A percentile compares a stretch with the other conserved stretches of the same genome.
phyloP scores from a whole-genome alignment of 2,329 filamentous ascomycete genomes.

The Aspergillus eucalypticola region DNA sequence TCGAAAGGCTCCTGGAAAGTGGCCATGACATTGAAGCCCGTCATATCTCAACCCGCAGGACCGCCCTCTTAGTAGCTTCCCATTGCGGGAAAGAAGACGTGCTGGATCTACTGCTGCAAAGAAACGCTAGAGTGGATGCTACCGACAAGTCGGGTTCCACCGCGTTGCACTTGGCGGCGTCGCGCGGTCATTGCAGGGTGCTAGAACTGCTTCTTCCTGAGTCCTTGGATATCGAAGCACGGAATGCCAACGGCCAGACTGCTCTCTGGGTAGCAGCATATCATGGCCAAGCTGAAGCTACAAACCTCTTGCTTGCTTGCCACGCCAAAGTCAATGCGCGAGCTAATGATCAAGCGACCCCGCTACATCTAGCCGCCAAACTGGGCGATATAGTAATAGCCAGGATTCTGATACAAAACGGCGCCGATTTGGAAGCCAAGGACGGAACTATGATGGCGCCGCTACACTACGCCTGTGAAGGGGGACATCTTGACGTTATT shows the following conservation, averaged over 20 bases:
- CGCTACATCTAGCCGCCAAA: conserved; percentile 38
- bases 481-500: conserved; percentile 29
- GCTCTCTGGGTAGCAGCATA: conserved; percentile 40
- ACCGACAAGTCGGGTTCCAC: conserved; percentile 33
- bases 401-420: conserved; percentile 32
- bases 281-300: conserved; percentile 35
- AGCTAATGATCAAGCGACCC: conserved; percentile 35
- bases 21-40: conserved; percentile 33
- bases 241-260: conserved; percentile 35
- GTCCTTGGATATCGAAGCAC: conserved; percentile 31
- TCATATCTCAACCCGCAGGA: conserved; percentile 35
- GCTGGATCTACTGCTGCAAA: conserved; percentile 34
- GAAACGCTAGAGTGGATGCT: conserved; percentile 32
- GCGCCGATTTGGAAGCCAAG: conserved; percentile 40
- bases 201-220: conserved; percentile 33
- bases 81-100: conserved; percentile 43
- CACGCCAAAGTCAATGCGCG: conserved; percentile 38
- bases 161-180: conserved; percentile 36
- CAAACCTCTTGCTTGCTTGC: conserved; percentile 32
- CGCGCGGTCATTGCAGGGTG: conserved; percentile 32
- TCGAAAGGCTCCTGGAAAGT: conserved; percentile 35
- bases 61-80: conserved; percentile 40
- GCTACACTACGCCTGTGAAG: conserved; percentile 38
- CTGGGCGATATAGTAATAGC: conserved; percentile 36
- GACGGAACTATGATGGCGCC: conserved; percentile 39